A percentile compares a stretch with the other conserved stretches of the same genome.
These are phyloP conservation scores for Limonium bicolor DNA, from an alignment of 148 eudicot genomes.

Conservation along the genomic window DNA sequence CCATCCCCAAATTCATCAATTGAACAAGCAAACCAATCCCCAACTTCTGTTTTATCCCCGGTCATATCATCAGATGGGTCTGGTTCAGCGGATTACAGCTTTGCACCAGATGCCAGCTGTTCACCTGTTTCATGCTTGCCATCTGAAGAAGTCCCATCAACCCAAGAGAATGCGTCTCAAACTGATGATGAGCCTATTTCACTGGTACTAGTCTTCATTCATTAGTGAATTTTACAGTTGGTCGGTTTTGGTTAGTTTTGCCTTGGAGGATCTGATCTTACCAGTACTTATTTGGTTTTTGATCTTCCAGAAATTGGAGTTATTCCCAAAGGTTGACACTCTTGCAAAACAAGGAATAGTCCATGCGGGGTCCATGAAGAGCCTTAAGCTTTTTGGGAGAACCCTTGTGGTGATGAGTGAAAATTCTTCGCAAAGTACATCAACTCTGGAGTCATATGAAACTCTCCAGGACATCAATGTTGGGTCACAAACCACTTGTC, in stretches of 20 bases:
- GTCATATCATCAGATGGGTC: conserved; percentile 31
- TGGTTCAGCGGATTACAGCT: conserved; percentile 27
- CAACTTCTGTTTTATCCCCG: conserved; percentile 64
- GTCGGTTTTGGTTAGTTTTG: not conserved
- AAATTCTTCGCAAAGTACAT: conserved; percentile 1
- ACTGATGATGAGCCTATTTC: conserved; percentile 22
- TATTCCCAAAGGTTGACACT: conserved; percentile 20
- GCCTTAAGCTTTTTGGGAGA: conserved; percentile 75
- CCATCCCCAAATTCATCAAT: conserved; percentile 29
- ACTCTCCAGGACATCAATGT: conserved; percentile 7
- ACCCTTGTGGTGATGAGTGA: conserved; percentile 25
- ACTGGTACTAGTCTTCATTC: conserved; percentile 25
- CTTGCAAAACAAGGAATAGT: conserved; percentile 13
- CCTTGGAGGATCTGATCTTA: not conserved
- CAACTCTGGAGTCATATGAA: not conserved
- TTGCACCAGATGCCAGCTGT: conserved; percentile 22
- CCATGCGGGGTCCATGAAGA: conserved; percentile 20
- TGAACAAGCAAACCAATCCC: conserved; percentile 54
- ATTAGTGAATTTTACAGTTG: not conserved
- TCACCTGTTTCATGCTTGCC: conserved; percentile 28
- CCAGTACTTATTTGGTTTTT: not conserved
- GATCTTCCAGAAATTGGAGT: conserved; percentile 39
- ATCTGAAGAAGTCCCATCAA: conserved; percentile 15
- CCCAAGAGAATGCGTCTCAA: conserved; percentile 13
- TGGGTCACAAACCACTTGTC: conserved; percentile 8